Evolutionary conservation across 352 stramenopile species (phyloP).

Genomic region (Thalassiosira delicatula): DNA sequence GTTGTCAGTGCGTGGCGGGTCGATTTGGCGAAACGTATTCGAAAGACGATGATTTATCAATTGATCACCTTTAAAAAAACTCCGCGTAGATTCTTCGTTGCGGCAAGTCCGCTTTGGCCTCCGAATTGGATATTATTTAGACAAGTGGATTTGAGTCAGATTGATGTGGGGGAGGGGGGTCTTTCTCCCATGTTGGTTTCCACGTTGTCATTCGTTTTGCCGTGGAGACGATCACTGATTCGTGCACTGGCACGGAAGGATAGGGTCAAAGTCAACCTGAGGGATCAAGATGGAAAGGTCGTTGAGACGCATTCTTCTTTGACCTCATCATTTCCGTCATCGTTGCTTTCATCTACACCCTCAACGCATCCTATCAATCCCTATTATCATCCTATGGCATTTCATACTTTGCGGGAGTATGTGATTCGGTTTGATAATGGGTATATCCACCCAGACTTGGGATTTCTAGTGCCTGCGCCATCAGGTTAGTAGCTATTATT

Average conservation of each 20-base stretch:
- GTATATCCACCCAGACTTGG: constrained; percentile 82
- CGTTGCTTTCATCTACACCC: constrained; percentile 1
- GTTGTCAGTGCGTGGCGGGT: constrained; percentile 52
- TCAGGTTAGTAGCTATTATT: constrained; percentile 32
- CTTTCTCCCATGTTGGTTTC: constrained; percentile 38
- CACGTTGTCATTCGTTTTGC: constrained; percentile 46
- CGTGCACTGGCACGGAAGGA: constrained; percentile 13
- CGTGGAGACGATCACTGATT: constrained; percentile 43
- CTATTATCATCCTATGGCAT: constrained; percentile 65
- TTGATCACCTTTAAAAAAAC: constrained; percentile 45
- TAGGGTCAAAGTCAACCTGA: constrained; percentile 14
- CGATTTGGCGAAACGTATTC: constrained; percentile 57
- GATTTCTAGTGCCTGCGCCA: constrained; percentile 76
- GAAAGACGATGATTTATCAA: constrained; percentile 51
- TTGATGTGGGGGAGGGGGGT: constrained; percentile 31
- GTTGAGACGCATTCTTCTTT: constrained; percentile 10
- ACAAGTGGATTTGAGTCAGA: constrained; percentile 40
- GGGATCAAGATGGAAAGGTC: constrained; percentile 31
- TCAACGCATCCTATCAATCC: constrained; percentile 33
- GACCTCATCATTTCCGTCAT: constrained; percentile 5
- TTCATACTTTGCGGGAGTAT: constrained; percentile 74
- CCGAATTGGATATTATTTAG: constrained; percentile 52
- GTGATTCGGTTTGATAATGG: constrained; percentile 73
- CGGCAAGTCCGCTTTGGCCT: constrained; percentile 41
- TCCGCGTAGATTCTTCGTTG: constrained; percentile 17